Evolutionary conservation across 805 yeast genomes (phyloP), one percentile per base, ranked within the genome.

Genomic region (Clavispora vitiphila): DNA sequence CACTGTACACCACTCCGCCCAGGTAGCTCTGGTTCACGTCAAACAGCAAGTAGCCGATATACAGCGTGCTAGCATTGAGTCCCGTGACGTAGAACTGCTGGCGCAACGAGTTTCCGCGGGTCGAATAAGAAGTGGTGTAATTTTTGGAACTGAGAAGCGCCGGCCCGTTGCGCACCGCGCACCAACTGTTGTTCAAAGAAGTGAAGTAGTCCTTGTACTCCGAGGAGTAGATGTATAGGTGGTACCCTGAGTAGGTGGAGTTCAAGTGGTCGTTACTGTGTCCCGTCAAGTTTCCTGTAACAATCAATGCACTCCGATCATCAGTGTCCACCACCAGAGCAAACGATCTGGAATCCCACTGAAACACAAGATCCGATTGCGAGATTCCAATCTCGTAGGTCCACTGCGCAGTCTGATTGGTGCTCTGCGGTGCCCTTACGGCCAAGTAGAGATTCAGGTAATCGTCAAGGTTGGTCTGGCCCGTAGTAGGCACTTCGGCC

Each of bases 291-390:
- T 74, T 72, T 2, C 80, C 80, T 1, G 90, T 81, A 16, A 77
- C 76, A 25, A 88, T 66, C 44, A 86, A 64, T 0, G 85, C 89
- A 26, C 86, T 75, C 14, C 70, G 66, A 52, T 77, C 75, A 61
- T 86, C 96, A 0, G 89, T 65, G 56, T 87, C 96, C 2, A 85
- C 75, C 14, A 83, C 63, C 26, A 60, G 53, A 0, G 79, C 72
- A 75, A 79, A 74, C 9, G 77, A 56, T 14, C 76, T 64, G 34
- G 69, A 66, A 57, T 82, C 88, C 85, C 86, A 83, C 55, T 82
- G 86, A 51, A 76, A 83, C 1, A 78, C 78, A 49, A 82, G 63
- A 55, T 80, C 80, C 38, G 69, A 69, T 52, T 74, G 81, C 2
- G 87, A 80, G 2, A 78, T 75, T 3, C 87, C 90, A 25, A 88